Conservation (phyloP, 495 filamentous ascomycete genomes). For the Bryoglossum gracile region DNA sequence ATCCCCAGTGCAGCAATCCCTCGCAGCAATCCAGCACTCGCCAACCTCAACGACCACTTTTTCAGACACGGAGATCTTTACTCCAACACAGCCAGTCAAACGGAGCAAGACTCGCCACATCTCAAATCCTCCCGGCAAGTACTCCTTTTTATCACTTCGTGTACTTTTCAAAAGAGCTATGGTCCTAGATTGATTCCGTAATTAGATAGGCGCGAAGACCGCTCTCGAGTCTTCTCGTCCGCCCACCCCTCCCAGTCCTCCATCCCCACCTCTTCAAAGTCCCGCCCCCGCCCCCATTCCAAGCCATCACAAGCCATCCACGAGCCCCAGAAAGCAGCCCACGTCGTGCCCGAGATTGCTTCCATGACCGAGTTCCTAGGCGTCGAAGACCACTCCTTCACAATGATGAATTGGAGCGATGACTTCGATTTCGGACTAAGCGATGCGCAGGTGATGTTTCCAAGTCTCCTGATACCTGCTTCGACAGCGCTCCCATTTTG, state of each 20-base stretch:
- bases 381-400: neutral
- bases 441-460: too few relatives aligned
- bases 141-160: neutral
- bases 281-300: neutral
- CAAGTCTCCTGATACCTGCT: too few relatives aligned
- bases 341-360: neutral
- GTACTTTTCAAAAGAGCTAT: conserved; percentile 12
- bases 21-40: neutral
- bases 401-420: neutral
- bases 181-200: conserved; percentile 20
- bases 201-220: conserved; percentile 4
- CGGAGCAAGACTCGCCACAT: neutral
- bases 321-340: neutral
- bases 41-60: neutral
- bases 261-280: too few relatives aligned
- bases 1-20: neutral
- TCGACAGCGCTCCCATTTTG: too few relatives aligned
- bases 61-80: neutral
- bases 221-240: neutral
- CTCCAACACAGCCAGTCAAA: neutral
- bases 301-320: neutral
- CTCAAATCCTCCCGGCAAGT: conserved; percentile 14
- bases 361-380: neutral
- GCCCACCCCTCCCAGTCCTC: neutral
- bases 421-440: neutral